phyloP scores from a whole-genome alignment of 805 yeast genomes.

The Yarrowia divulgata region DNA sequence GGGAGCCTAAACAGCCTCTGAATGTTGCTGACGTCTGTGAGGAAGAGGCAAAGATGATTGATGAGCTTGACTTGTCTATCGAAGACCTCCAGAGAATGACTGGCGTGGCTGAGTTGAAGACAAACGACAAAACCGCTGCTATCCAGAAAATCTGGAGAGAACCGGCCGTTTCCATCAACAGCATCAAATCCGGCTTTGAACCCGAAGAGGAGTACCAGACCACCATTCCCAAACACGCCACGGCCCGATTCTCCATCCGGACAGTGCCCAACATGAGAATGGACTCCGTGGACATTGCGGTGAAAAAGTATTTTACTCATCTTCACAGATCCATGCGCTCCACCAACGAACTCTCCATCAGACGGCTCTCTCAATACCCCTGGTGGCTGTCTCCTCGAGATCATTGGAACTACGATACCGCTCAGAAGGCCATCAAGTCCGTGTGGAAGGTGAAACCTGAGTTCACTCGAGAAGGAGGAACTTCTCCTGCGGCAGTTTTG shows the following conservation, averaged over 20 bases:
- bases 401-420: conserved; percentile 15
- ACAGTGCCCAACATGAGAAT: conserved; percentile 42
- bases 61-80: neutral
- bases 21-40: neutral
- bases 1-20: too few relatives aligned
- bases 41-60: neutral
- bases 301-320: neutral
- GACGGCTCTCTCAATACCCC: neutral
- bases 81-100: neutral
- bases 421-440: neutral
- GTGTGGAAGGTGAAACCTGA: neutral
- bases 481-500: neutral
- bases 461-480: neutral
- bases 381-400: conserved; percentile 20
- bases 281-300: neutral
- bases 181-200: neutral
- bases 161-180: neutral
- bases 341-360: neutral
- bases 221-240: conserved; percentile 1
- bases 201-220: conserved; percentile 6
- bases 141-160: neutral
- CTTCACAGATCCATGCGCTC: neutral
- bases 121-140: neutral
- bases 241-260: neutral
- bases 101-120: neutral